These are phyloP conservation scores for Filosporella fistucella DNA, from an alignment of 495 filamentous ascomycete species.

Conservation along the genomic window DNA sequence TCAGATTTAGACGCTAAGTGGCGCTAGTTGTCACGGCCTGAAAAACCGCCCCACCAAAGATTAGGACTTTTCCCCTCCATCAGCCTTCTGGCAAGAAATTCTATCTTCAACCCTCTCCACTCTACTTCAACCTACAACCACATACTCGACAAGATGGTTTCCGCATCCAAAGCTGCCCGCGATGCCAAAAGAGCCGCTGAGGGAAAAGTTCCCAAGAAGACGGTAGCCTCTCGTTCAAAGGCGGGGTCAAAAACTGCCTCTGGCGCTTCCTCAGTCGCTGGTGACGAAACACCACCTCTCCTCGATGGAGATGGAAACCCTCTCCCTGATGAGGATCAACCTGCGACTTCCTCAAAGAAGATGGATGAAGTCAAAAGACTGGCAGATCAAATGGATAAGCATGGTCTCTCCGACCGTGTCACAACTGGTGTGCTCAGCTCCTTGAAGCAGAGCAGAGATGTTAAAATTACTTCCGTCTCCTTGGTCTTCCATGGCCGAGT, in stretches of 20 bases:
- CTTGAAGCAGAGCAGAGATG: conserved; percentile 75
- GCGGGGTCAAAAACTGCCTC: conserved; percentile 60
- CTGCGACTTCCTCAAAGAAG: conserved; percentile 66
- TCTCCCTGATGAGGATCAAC: conserved; percentile 45
- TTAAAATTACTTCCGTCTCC: conserved; percentile 91
- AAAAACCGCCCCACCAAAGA: conserved; percentile 5
- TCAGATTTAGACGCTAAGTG: too few relatives aligned
- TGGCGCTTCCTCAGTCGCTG: conserved; percentile 61
- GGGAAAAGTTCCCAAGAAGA: conserved; percentile 65
- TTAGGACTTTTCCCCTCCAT: conserved; percentile 7
- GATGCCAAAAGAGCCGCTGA: conserved; percentile 88
- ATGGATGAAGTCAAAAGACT: conserved; percentile 71
- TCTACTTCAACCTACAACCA: background rate
- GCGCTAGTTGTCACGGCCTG: too few relatives aligned
- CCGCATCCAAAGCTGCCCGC: conserved; percentile 95
- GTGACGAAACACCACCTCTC: conserved; percentile 59
- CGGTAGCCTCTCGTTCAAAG: conserved; percentile 61
- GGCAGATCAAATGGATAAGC: conserved; percentile 84
- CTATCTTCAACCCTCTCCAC: background rate
- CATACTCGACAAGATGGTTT: conserved; percentile 62
- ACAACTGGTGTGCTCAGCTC: conserved; percentile 96
- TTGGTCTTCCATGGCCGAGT: conserved; percentile 98
- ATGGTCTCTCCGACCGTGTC: conserved; percentile 94
- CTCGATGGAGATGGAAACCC: conserved; percentile 57
- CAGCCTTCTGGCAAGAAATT: background rate